A percentile compares a stretch with the other conserved stretches of the same genome.
These are phyloP conservation scores for Melampsora larici-populina DNA, from an alignment of 1,284 basidiomycete genomes.

Conservation along the genomic window DNA sequence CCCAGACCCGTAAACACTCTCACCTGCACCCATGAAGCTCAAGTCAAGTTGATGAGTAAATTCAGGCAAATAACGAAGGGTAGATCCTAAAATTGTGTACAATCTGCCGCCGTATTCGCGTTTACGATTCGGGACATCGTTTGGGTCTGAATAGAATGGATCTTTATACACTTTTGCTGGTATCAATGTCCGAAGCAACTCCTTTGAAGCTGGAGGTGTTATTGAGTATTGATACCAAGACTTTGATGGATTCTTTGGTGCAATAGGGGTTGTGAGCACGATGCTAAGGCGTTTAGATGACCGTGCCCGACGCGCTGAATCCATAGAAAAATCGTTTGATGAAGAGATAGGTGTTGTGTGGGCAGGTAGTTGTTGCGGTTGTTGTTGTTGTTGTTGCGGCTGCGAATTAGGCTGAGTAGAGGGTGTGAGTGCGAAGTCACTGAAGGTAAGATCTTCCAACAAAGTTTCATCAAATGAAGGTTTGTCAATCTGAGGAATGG, in stretches of 20 bases:
- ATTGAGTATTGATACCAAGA: conserved; percentile 59
- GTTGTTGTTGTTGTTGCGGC: neutral
- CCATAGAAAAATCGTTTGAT: neutral
- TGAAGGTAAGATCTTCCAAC: conserved; percentile 1
- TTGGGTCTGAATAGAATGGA: conserved; percentile 72
- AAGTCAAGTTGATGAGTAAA: conserved; percentile 48
- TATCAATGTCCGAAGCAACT: conserved; percentile 63
- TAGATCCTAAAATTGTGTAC: conserved; percentile 64
- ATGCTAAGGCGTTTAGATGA: conserved; percentile 25
- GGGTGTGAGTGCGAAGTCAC: neutral
- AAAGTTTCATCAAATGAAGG: neutral
- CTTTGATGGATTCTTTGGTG: neutral
- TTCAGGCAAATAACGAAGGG: conserved; percentile 51
- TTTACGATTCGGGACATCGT: conserved; percentile 67
- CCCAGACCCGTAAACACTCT: neutral
- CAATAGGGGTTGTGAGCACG: conserved; percentile 18
- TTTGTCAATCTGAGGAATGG: neutral
- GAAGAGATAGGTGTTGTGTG: neutral
- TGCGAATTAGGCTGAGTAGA: neutral
- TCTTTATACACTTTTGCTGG: conserved; percentile 67
- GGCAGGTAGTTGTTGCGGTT: neutral
- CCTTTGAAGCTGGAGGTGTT: conserved; percentile 61
- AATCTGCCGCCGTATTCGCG: conserved; percentile 76
- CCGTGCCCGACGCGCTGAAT: neutral
- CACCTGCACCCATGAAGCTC: neutral